These are phyloP conservation scores for Mucor racemosus DNA, from an alignment of 371 early-diverging fungal species.

Conservation along the genomic window DNA sequence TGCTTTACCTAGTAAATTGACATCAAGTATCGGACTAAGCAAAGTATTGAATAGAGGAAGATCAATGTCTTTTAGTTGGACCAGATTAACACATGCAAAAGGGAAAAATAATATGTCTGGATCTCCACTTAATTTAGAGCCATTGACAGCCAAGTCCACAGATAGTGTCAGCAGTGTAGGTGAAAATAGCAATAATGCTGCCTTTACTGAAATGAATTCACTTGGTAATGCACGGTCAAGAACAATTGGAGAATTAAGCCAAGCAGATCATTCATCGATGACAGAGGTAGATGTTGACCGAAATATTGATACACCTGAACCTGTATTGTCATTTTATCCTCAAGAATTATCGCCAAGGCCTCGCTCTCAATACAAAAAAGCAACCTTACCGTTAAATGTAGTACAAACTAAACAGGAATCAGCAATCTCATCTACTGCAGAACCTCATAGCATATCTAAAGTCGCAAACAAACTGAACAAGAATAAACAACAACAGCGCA, in stretches of 20 bases:
- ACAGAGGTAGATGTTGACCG: background rate
- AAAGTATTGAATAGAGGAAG: slow-evolving; percentile 5
- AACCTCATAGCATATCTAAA: background rate
- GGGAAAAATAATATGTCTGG: background rate
- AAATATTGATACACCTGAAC: background rate
- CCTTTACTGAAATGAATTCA: background rate
- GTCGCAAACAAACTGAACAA: background rate
- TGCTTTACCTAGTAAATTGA: background rate
- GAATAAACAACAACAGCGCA: background rate
- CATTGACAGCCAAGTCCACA: background rate
- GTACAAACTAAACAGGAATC: background rate
- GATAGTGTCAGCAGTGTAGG: background rate
- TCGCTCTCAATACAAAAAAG: slow-evolving; percentile 4
- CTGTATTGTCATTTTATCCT: background rate
- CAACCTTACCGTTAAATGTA: background rate
- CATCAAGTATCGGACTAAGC: background rate
- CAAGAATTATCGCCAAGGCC: slow-evolving; percentile 6
- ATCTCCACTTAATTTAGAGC: background rate
- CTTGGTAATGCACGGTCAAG: background rate
- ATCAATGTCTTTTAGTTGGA: slow-evolving; percentile 16
- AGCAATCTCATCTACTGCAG: background rate
- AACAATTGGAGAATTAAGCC: background rate
- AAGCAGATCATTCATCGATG: background rate
- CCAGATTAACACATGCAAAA: background rate
- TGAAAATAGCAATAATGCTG: background rate